Conservation (phyloP, 1,284 basidiomycete genomes). For the Tausonia pullulans region DNA sequence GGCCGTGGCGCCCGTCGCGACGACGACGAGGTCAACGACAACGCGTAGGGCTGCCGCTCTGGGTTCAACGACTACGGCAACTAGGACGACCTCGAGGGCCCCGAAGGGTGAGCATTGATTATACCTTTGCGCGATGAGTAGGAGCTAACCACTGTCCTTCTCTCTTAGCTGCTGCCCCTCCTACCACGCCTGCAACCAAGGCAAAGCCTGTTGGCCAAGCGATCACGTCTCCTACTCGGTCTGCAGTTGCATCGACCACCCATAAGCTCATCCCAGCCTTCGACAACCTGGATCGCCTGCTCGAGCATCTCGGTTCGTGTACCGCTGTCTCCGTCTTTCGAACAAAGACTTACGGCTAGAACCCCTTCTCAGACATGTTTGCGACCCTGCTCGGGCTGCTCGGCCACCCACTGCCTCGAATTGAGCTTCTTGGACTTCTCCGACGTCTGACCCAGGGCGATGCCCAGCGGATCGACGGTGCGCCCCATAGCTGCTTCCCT, state of each 20-base stretch:
- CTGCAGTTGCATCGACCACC: background rate
- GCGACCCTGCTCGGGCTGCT: slow-evolving; percentile 56
- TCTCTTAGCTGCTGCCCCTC: background rate
- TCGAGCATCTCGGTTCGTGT: slow-evolving; percentile 13
- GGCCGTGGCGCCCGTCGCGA: background rate
- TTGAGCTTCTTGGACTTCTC: slow-evolving; percentile 42
- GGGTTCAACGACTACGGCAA: background rate
- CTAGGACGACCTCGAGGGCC: background rate
- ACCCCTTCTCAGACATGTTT: slow-evolving; percentile 43
- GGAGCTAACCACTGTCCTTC: background rate
- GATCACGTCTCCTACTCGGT: background rate
- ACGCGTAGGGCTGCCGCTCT: background rate
- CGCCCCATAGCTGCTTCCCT: background rate
- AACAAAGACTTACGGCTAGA: slow-evolving; percentile 3
- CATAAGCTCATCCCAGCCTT: background rate
- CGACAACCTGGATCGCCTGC: slow-evolving; percentile 5
- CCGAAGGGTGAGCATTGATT: background rate
- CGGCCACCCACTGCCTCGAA: slow-evolving; percentile 39
- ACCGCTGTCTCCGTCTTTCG: background rate
- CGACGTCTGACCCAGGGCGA: slow-evolving; percentile 44
- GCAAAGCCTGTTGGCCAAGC: background rate
- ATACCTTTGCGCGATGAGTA: background rate
- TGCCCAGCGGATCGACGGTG: slow-evolving; percentile 28
- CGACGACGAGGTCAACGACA: background rate
- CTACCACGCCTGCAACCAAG: background rate